Evolutionary conservation across 164 flowering plant genomes (phyloP).

Genomic region (Euptelea pleiosperma): DNA sequence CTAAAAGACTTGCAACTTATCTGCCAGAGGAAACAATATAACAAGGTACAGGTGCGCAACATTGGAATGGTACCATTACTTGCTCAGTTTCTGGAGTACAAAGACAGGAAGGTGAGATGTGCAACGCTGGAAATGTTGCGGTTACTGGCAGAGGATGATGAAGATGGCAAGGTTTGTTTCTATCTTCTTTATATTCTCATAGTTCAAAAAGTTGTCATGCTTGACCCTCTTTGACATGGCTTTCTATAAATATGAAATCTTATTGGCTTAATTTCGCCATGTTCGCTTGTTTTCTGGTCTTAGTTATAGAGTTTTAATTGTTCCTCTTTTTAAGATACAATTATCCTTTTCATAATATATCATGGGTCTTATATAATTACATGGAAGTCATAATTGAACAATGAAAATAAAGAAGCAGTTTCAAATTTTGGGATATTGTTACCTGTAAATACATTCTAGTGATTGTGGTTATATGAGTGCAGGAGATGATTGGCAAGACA

Average conservation of each 20-base stretch:
- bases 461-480: constrained; percentile 18
- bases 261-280: too few species aligned
- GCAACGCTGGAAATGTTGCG: constrained; percentile 41
- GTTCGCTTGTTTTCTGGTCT: too few species aligned
- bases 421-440: too few species aligned
- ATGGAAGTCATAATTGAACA: too few species aligned
- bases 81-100: constrained; percentile 34
- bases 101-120: constrained; percentile 41
- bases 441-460: too few species aligned
- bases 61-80: constrained; percentile 55
- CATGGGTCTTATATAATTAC: too few species aligned
- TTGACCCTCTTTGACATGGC: not conserved
- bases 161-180: constrained; percentile 45
- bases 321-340: too few species aligned
- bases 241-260: too few species aligned
- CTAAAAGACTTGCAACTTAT: constrained; percentile 47
- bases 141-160: constrained; percentile 46
- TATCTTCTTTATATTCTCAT: not conserved
- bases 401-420: too few species aligned
- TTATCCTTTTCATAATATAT: too few species aligned
- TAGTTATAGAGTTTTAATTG: too few species aligned
- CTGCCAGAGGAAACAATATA: constrained; percentile 36
- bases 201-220: too few species aligned
- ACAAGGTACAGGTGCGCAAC: constrained; percentile 39
- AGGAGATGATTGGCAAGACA: constrained; percentile 46